phyloP scores from a whole-genome alignment of 2,329 filamentous ascomycete species.

The Ophiognomonia clavigignenti-juglandacearum region DNA sequence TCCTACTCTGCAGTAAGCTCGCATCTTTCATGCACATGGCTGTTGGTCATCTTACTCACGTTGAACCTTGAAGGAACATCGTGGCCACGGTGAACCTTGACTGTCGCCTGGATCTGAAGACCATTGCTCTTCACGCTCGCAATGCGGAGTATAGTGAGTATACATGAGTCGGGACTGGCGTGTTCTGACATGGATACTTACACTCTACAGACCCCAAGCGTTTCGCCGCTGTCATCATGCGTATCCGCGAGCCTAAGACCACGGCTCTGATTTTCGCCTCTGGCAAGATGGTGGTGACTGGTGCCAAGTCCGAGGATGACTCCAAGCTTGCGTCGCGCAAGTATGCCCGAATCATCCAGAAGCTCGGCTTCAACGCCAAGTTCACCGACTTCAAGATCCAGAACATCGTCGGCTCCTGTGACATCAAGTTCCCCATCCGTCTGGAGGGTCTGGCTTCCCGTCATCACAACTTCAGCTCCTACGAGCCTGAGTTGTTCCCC shows the following conservation, averaged over 20 bases:
- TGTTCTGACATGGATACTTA: constrained; percentile 11
- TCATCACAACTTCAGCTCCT: constrained; percentile 99
- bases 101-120: constrained; percentile 97
- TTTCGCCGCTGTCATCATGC: constrained; percentile 99
- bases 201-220: constrained; percentile 50
- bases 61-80: constrained; percentile 75
- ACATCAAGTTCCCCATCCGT: constrained; percentile 99
- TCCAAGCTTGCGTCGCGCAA: constrained; percentile 95
- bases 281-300: constrained; percentile 99
- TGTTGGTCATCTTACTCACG: constrained; percentile 48
- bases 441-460: constrained; percentile 91
- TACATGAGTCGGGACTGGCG: constrained; percentile 1
- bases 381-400: constrained; percentile 99
- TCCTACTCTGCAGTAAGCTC: constrained; percentile 95
- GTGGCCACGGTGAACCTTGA: constrained; percentile 98
- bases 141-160: constrained; percentile 82
- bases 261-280: constrained; percentile 97
- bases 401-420: constrained; percentile 97
- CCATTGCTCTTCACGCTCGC: constrained; percentile 93
- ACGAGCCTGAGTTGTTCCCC: constrained; percentile 97
- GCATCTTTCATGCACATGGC: constrained; percentile 28
- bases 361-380: constrained; percentile 98
- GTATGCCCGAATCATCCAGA: constrained; percentile 98
- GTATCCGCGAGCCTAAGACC: constrained; percentile 98
- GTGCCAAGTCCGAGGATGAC: constrained; percentile 96